Conservation (phyloP, 345 rosid genomes). For the Chamaenerion angustifolium region DNA sequence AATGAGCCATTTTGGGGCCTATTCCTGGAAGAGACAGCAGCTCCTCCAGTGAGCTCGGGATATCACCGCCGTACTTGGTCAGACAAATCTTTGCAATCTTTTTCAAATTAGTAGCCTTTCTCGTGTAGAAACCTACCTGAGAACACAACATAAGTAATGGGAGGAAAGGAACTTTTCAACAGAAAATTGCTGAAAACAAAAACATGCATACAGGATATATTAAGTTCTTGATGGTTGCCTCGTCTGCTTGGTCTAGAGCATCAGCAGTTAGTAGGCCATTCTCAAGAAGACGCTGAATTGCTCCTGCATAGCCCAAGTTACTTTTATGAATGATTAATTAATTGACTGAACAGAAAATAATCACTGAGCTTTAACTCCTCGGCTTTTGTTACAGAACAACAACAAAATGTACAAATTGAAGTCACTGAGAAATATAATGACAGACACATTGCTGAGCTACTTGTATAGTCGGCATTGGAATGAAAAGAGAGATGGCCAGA, state of each 20-base stretch:
- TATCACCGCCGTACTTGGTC: slow-evolving; percentile 61
- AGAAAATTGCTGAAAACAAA: neutral
- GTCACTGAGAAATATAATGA: neutral
- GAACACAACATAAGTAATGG: neutral
- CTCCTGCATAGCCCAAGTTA: slow-evolving; percentile 73
- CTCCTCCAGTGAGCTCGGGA: slow-evolving; percentile 77
- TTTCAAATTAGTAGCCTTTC: slow-evolving; percentile 83
- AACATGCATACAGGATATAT: slow-evolving; percentile 59
- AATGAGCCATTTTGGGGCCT: slow-evolving; percentile 74
- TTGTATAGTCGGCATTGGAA: too few species aligned
- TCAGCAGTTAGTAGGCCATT: slow-evolving; percentile 66
- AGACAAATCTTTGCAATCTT: slow-evolving; percentile 84
- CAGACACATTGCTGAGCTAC: neutral
- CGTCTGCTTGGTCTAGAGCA: slow-evolving; percentile 73
- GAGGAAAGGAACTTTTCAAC: neutral
- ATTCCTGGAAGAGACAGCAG: slow-evolving; percentile 84
- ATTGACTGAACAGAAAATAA: neutral
- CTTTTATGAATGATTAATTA: slow-evolving; percentile 2
- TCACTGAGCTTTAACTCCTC: neutral
- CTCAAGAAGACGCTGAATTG: slow-evolving; percentile 62
- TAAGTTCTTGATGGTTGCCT: slow-evolving; percentile 54
- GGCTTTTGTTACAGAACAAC: neutral
- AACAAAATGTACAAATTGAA: neutral
- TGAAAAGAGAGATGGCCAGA: too few species aligned
- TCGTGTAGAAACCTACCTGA: slow-evolving; percentile 87